Base-by-base conservation (phyloP, 2,329 filamentous ascomycete species). In the Botrytis hyacinthi region DNA sequence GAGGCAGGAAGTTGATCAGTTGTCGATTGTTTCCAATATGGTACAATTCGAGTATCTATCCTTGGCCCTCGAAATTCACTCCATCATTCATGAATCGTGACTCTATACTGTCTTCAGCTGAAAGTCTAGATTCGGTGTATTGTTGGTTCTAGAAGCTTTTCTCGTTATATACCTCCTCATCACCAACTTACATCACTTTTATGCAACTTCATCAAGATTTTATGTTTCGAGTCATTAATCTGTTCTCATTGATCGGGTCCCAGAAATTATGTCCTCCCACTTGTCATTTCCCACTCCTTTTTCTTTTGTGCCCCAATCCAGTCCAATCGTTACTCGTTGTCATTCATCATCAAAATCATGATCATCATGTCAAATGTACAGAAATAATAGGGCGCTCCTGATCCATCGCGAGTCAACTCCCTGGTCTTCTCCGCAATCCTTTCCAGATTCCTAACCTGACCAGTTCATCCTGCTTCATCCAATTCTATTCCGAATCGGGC, bases 331-430 rank as follows among this genome's bases (percentile, higher is more conserved):
- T 72, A 57, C 20, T 35, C 48, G 40, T 68, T 42, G 59, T 65
- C 63, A 60, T 68, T 51, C 71, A 60, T 72, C 71, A 72, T 68
- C 51, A 72, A 60, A 63, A 71, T 66, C 60, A 54, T 65, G 42
- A 71, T 66, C 32, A 66, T 66, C 70, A 40, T 44, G 42, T 29
- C 32, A 67, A 66, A 71, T 66, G 29, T 66, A 66, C 70, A 71
- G 66, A 71, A 66, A 66, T 65, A 71, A 57, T 54, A 18, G 42
- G 29, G 51, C 46, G 48, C 48, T 40, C 26, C 65, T 68, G 26
- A 54, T 54, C 46, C 46, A 40, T 68, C 65, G 65, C 65, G 16
- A 68, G 51, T 54, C 65, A 26, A 40, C 22, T 54, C 37, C 65
- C 46, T 22, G 14, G 16, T 48, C 20, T 29, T n/a, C 62, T 26